Evolutionary conservation across 129 eudicot species (phyloP).

Genomic region (Dittrichia graveolens): DNA sequence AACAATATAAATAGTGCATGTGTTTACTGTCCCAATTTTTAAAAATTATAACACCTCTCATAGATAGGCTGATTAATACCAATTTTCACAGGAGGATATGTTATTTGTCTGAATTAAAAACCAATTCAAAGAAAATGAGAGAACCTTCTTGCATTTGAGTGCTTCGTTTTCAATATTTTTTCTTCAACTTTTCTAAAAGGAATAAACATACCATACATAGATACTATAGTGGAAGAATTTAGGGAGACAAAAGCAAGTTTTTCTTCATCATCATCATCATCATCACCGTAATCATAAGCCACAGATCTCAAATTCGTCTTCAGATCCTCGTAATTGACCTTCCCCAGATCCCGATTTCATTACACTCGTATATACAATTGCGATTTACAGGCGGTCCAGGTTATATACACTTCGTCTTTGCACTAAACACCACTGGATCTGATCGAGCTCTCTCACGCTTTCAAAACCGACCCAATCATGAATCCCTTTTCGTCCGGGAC

Average conservation of each 20-base stretch:
- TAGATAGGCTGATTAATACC: too few species aligned
- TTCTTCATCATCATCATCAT: constrained; percentile 6
- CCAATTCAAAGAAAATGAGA: too few species aligned
- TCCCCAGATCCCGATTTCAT: constrained; percentile 36
- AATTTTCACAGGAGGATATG: too few species aligned
- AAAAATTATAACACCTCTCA: too few species aligned
- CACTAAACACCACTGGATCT: constrained; percentile 44
- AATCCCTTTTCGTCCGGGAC: constrained; percentile 90
- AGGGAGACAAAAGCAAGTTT: constrained; percentile 27
- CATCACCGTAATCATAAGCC: not conserved
- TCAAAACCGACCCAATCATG: constrained; percentile 61
- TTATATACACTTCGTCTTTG: constrained; percentile 16
- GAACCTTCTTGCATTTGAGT: too few species aligned
- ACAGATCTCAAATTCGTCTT: constrained; percentile 32
- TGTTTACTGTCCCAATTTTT: too few species aligned
- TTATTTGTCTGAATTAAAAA: too few species aligned
- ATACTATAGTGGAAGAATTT: constrained; percentile 26
- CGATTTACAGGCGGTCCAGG: constrained; percentile 1
- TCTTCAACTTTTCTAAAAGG: constrained; percentile 28
- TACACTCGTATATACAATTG: constrained; percentile 4
- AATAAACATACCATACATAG: not conserved
- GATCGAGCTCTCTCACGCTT: constrained; percentile 48
- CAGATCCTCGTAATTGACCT: constrained; percentile 40
- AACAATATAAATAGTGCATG: too few species aligned
- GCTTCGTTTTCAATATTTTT: too few species aligned